Evolutionary conservation across 495 filamentous ascomycete genomes (phyloP).

Genomic region (Trichoderma reesei): DNA sequence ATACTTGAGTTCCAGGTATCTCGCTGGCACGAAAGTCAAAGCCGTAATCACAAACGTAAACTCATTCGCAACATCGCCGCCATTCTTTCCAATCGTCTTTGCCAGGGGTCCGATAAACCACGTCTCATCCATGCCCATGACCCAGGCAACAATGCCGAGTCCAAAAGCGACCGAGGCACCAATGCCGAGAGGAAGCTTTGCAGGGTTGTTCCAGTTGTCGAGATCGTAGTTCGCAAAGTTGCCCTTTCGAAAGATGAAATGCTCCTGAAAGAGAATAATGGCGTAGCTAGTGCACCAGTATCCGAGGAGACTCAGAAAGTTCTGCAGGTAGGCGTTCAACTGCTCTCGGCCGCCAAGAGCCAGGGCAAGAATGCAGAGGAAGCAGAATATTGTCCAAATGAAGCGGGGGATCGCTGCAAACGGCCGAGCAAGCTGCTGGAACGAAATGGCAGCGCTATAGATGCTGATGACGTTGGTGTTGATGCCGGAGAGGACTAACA

Average conservation of each 20-base stretch:
- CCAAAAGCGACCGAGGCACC: conserved; percentile 37
- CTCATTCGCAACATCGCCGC: conserved; percentile 50
- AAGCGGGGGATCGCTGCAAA: conserved; percentile 36
- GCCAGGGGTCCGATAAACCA: conserved; percentile 45
- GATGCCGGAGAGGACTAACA: conserved; percentile 43
- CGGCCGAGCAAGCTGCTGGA: conserved; percentile 30
- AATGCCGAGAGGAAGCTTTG: conserved; percentile 35
- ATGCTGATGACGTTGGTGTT: conserved; percentile 40
- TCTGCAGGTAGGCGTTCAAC: conserved; percentile 34
- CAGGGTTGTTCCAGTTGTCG: conserved; percentile 40
- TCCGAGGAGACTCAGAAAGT: conserved; percentile 49
- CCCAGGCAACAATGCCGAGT: conserved; percentile 34
- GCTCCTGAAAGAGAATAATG: conserved; percentile 48
- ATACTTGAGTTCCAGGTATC: background rate
- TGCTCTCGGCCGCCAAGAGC: conserved; percentile 38
- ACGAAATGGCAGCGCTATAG: conserved; percentile 35
- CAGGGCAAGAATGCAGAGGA: conserved; percentile 30
- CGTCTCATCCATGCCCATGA: conserved; percentile 42
- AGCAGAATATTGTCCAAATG: conserved; percentile 37
- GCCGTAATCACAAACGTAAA: conserved; percentile 39
- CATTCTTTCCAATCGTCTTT: conserved; percentile 33
- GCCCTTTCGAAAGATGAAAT: conserved; percentile 47
- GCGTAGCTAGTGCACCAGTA: conserved; percentile 52
- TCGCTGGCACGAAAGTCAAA: background rate
- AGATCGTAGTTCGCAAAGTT: conserved; percentile 36